Percentiles rank a stretch among this genome's conserved stretches.
Evolutionary conservation across 768 basidiomycete species (phyloP).

Genomic region (Daedalea quercina): DNA sequence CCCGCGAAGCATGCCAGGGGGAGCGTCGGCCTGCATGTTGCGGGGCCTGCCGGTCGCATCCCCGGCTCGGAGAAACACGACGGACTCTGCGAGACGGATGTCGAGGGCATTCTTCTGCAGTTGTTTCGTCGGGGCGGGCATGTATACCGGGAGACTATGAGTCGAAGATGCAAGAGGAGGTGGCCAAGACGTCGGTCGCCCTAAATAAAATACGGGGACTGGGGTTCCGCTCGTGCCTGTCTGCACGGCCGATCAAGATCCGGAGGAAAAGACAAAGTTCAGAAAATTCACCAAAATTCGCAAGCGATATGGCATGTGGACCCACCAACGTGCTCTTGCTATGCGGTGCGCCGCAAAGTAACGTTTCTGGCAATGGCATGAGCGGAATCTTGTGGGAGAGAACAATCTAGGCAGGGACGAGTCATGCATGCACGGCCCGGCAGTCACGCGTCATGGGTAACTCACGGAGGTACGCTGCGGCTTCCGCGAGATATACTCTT

Average conservation of each 20-base stretch:
- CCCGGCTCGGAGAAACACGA: constrained; percentile 44
- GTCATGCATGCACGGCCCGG: too few relatives aligned
- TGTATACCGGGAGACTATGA: background rate
- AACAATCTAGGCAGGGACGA: too few relatives aligned
- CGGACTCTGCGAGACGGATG: constrained; percentile 50
- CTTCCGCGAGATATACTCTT: too few relatives aligned
- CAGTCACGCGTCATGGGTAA: too few relatives aligned
- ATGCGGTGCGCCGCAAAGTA: too few relatives aligned
- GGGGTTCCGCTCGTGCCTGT: background rate
- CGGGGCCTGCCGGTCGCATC: constrained; percentile 26
- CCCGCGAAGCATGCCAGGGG: constrained; percentile 57
- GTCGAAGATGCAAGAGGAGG: background rate
- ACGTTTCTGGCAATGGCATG: too few relatives aligned
- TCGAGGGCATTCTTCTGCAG: constrained; percentile 29
- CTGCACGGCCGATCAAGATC: background rate
- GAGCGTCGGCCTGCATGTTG: constrained; percentile 26
- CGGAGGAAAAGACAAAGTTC: background rate
- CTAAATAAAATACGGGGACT: background rate
- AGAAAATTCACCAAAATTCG: background rate
- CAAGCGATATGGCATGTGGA: background rate
- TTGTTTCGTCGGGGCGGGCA: constrained; percentile 12
- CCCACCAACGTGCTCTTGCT: background rate
- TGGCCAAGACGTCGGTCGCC: background rate
- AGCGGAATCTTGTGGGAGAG: too few relatives aligned
- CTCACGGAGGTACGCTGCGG: too few relatives aligned